A percentile compares a stretch with the other conserved stretches of the same genome.
phyloP scores from a whole-genome alignment of 176 grass and related monocot genomes.

The Musa acuminata region DNA sequence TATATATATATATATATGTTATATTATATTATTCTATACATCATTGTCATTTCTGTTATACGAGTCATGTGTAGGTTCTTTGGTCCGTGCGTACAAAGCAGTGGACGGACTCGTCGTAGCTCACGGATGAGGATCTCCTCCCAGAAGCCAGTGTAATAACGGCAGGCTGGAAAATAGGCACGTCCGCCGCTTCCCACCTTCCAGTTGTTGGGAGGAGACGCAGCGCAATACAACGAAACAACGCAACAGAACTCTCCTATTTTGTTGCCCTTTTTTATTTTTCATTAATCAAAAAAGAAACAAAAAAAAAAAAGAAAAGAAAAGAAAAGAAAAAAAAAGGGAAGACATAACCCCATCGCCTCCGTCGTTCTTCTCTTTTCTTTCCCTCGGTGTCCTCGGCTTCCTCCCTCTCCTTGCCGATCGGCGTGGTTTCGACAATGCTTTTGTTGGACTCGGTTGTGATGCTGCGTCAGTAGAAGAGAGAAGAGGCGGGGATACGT shows the following conservation, averaged over 20 bases:
- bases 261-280: neutral
- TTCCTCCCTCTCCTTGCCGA: neutral
- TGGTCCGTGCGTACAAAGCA: too few relatives aligned
- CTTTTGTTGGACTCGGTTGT: neutral
- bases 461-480: neutral
- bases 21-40: too few relatives aligned
- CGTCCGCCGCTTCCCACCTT: neutral
- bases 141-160: too few relatives aligned
- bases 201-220: neutral
- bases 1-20: too few relatives aligned
- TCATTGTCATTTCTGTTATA: too few relatives aligned
- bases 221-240: neutral
- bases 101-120: too few relatives aligned
- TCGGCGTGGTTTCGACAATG: neutral
- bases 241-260: neutral
- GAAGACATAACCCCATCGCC: neutral
- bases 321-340: neutral
- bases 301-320: neutral
- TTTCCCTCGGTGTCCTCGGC: neutral
- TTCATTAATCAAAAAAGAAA: neutral
- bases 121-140: too few relatives aligned
- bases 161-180: neutral
- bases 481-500: neutral
- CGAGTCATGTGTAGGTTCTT: too few relatives aligned
- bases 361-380: neutral